Conservation (phyloP, 73 alveolate species). For the Stentor coeruleus region DNA sequence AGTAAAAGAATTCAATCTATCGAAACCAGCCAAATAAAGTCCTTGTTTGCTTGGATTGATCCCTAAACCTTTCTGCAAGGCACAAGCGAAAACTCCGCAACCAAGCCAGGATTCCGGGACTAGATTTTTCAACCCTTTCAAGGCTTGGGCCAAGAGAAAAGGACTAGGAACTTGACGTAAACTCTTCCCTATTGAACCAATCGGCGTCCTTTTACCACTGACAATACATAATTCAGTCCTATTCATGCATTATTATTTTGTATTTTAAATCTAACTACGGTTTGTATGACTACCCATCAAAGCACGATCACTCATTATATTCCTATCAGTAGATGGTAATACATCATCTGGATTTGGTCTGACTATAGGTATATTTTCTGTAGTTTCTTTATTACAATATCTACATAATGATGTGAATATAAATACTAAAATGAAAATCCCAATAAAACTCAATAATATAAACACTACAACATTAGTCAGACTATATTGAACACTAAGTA, state of each 20-base stretch:
- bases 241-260: too few relatives aligned
- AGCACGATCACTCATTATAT: background rate
- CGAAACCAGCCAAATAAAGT: background rate
- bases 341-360: background rate
- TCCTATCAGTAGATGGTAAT: background rate
- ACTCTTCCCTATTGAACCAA: background rate
- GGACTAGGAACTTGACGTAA: background rate
- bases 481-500: background rate
- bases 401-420: background rate
- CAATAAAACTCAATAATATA: background rate
- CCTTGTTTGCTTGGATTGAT: background rate
- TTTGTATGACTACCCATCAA: background rate
- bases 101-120: background rate
- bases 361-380: background rate
- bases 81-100: background rate
- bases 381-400: too few relatives aligned
- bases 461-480: background rate
- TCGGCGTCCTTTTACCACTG: conserved; percentile 3
- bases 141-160: background rate
- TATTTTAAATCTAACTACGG: too few relatives aligned
- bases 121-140: too few relatives aligned
- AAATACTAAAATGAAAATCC: background rate
- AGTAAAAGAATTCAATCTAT: background rate
- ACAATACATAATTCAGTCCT: too few relatives aligned
- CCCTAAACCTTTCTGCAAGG: background rate